phyloP scores from a whole-genome alignment of 176 grass and related monocot genomes.

The Secale cereale region DNA sequence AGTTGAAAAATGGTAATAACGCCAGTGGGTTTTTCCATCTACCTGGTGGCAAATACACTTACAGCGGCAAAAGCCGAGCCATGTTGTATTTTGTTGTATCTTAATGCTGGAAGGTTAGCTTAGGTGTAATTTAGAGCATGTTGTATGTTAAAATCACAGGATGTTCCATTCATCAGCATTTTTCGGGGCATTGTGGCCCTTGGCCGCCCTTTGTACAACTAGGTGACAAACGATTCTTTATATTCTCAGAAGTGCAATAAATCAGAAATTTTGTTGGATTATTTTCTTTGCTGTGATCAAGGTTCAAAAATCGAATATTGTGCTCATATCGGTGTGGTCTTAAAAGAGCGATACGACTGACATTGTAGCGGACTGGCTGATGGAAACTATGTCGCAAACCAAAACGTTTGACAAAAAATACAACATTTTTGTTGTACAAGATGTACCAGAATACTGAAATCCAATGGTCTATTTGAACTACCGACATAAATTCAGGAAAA shows the following conservation, averaged over 20 bases:
- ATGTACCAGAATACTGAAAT: background rate
- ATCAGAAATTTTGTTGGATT: slow-evolving; percentile 30
- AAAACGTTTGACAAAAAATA: background rate
- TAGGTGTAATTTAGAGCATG: slow-evolving; percentile 29
- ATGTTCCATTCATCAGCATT: slow-evolving; percentile 25
- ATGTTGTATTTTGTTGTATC: slow-evolving; percentile 16
- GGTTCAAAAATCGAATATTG: background rate
- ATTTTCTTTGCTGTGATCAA: background rate
- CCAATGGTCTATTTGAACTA: background rate
- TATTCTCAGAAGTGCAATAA: slow-evolving; percentile 20
- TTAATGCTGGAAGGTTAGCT: slow-evolving; percentile 14
- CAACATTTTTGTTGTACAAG: background rate
- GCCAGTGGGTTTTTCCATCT: background rate
- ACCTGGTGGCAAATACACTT: background rate
- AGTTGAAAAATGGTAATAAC: background rate
- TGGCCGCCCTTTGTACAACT: background rate
- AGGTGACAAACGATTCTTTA: slow-evolving; percentile 9
- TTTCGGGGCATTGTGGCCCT: slow-evolving; percentile 3
- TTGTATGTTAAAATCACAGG: slow-evolving; percentile 36
- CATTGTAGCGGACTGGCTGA: no score
- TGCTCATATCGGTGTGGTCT: no score
- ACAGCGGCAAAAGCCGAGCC: slow-evolving; percentile 7
- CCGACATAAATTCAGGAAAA: background rate
- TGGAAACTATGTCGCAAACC: background rate
- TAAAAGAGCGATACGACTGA: no score